phyloP scores from a whole-genome alignment of 208 protist genomes.

The Leishmania lainsoni region DNA sequence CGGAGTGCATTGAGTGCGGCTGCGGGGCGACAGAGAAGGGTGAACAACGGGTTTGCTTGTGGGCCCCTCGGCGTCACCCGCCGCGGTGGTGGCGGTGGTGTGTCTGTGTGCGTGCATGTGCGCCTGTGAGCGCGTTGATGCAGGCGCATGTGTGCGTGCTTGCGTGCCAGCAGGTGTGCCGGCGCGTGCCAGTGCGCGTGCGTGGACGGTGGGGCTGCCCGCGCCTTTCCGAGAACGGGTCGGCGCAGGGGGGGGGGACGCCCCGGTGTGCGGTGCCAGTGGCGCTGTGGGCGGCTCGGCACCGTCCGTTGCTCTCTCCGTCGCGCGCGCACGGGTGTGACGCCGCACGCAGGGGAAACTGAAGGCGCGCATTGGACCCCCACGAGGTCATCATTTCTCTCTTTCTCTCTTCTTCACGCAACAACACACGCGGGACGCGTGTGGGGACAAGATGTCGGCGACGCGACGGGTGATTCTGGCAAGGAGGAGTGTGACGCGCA shows the following conservation, averaged over 20 bases:
- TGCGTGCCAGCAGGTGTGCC: conserved; percentile 1
- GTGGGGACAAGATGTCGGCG: not conserved
- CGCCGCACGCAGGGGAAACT: conserved; percentile 19
- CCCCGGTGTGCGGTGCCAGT: conserved; percentile 22
- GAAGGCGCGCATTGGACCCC: conserved; percentile 12
- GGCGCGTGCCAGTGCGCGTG: conserved; percentile 17
- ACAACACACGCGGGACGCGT: not conserved
- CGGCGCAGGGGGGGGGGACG: conserved; percentile 12
- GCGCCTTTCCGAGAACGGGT: conserved; percentile 9
- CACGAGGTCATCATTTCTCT: conserved; percentile 34
- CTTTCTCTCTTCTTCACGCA: not conserved
- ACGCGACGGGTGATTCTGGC: not conserved
- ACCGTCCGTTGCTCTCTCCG: conserved; percentile 18
- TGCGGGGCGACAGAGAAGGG: conserved; percentile 21
- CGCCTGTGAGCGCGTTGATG: not conserved
- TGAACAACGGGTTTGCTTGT: conserved; percentile 61
- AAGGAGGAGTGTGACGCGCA: not conserved
- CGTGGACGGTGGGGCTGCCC: conserved; percentile 23
- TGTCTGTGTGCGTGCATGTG: conserved; percentile 13
- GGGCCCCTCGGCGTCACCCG: conserved; percentile 16
- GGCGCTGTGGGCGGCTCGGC: conserved; percentile 30
- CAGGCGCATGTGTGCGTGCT: conserved; percentile 8
- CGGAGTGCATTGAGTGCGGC: conserved; percentile 18
- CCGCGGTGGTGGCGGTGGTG: conserved; percentile 22
- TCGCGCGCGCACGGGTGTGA: conserved; percentile 24